A percentile compares a stretch with the other conserved stretches of the same genome.
These are phyloP conservation scores for Aureobasidium zeae DNA, from an alignment of 2,329 filamentous ascomycete species.

Conservation along the genomic window DNA sequence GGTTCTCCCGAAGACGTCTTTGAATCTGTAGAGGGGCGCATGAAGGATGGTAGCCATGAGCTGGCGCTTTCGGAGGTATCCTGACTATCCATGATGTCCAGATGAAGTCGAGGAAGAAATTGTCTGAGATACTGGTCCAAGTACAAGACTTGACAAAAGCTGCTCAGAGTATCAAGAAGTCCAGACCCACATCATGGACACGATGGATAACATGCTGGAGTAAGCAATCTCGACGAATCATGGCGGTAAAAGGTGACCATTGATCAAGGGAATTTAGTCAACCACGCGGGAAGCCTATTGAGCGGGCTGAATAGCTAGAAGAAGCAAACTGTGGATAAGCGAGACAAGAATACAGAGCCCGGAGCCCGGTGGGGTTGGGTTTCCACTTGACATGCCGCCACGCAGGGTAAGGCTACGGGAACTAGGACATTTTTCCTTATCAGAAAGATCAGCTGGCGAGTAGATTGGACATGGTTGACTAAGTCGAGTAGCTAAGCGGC, in stretches of 20 bases:
- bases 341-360: background rate
- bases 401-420: background rate
- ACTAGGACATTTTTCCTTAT: background rate
- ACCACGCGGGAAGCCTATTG: background rate
- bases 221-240: background rate
- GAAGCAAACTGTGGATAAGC: background rate
- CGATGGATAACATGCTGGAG: background rate
- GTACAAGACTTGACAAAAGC: background rate
- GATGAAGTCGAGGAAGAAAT: background rate
- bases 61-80: conserved; percentile 20
- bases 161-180: conserved; percentile 1
- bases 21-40: conserved; percentile 14
- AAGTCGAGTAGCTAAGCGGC: conserved; percentile 8
- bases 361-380: background rate
- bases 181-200: background rate
- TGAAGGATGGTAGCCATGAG: conserved; percentile 24
- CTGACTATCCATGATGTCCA: conserved; percentile 22
- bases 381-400: background rate
- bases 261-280: conserved; percentile 9
- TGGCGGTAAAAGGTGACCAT: background rate
- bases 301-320: conserved; percentile 4
- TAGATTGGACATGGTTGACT: conserved; percentile 10
- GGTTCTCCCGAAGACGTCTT: conserved; percentile 19
- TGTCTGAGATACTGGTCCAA: conserved; percentile 12
- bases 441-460: conserved; percentile 7